Evolutionary conservation across 306 rosid genomes (phyloP).

Genomic region (Echinosophora koreensis): DNA sequence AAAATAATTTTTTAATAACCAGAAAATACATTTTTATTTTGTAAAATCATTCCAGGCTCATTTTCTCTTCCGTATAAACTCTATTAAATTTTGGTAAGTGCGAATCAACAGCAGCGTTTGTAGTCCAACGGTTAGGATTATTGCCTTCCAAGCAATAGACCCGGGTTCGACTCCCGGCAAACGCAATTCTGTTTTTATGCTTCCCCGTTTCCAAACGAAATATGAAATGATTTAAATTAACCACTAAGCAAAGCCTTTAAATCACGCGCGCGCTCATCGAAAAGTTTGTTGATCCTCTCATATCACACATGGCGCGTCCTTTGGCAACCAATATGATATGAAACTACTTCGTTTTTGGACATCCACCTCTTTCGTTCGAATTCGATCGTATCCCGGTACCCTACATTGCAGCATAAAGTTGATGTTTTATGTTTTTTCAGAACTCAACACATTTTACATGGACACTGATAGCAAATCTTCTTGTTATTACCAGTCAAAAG

Average conservation of each 20-base stretch:
- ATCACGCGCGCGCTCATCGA: no score
- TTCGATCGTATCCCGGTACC: neutral
- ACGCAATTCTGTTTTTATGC: neutral
- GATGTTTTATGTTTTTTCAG: neutral
- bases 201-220: neutral
- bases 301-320: no score
- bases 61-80: no score
- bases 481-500: neutral
- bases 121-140: conserved; percentile 77
- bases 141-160: conserved; percentile 76
- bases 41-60: no score
- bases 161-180: conserved; percentile 71
- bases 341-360: neutral
- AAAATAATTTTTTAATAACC: no score
- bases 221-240: no score
- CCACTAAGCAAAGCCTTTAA: no score
- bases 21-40: no score
- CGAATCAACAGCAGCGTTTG: conserved; percentile 23
- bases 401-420: neutral
- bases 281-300: no score
- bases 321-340: neutral
- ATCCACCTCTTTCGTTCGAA: no score
- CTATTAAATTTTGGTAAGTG: no score
- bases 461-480: neutral
- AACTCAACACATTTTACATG: neutral